Percentiles rank a stretch among this genome's conserved stretches.
Evolutionary conservation across 2,329 filamentous ascomycete species (phyloP).

Genomic region (Trichophyton benhamiae): DNA sequence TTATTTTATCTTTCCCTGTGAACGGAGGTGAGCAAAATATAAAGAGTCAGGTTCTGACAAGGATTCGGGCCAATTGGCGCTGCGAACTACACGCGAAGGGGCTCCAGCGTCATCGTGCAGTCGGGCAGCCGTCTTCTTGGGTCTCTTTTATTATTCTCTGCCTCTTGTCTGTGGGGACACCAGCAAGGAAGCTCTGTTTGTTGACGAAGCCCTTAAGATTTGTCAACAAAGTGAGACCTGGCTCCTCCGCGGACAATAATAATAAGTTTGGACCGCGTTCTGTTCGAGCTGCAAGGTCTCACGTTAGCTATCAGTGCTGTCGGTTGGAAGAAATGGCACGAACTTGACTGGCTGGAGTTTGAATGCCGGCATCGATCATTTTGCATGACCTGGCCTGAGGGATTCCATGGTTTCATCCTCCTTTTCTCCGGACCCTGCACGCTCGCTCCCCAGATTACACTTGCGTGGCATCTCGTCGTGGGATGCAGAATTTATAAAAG

Average conservation of each 20-base stretch:
- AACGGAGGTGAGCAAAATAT: neutral
- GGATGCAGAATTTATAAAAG: too few relatives aligned
- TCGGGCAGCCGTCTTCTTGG: neutral
- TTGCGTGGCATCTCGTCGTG: too few relatives aligned
- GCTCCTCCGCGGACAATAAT: neutral
- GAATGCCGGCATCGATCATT: neutral
- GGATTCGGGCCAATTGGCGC: neutral
- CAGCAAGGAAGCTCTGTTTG: neutral
- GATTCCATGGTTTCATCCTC: neutral
- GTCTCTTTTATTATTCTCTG: neutral
- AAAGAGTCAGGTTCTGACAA: neutral
- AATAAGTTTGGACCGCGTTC: neutral
- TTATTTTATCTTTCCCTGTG: neutral
- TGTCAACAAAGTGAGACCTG: neutral
- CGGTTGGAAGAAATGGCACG: neutral
- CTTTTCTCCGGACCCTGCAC: neutral
- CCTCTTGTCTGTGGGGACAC: neutral
- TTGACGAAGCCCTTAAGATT: neutral
- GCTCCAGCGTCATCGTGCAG: conserved; percentile 3
- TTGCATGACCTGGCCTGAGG: neutral
- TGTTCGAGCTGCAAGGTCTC: neutral
- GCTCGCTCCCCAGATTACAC: too few relatives aligned
- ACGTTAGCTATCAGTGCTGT: neutral
- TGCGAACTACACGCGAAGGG: neutral
- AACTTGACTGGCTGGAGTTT: neutral